Evolutionary conservation across 192 early-diverging fungal species (phyloP), one percentile per base, ranked within the genome.

Genomic region (Dispira parvispora): DNA sequence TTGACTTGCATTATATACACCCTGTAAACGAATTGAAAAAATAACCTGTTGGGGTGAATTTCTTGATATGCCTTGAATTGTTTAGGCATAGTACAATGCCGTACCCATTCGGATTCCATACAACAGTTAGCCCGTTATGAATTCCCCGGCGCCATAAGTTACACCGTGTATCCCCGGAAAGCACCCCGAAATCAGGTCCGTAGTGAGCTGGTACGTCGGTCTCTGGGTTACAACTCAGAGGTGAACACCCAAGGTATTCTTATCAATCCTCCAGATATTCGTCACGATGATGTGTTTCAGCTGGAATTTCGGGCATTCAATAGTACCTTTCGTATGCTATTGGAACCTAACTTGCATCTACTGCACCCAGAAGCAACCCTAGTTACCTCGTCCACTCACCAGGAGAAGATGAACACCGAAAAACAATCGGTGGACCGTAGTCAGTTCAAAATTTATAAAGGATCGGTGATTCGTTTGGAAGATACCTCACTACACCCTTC

Each of bases 271-370:
- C 55, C 55, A 10, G n/a, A 57, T 38, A 26, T 57, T 6, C 21
- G 16, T 8, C 42, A 64, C 2, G 71, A 82, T 62, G 86, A 80
- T 43, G 77, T 68, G 20, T 68, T 84, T 49, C 76, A 81, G 45
- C 45, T 86, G 3, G 64, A 75, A 28, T 71, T 88, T 45, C 68
- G 60, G 10, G 81, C 81, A 25, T 85, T 72, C 74, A 84, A 85
- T 66, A 74, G 73, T 25, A 84, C 85, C 1, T 85, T 85, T 57
- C 64, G 67, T 52, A 68, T 88, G 46, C 64, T 86, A 46, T 69
- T 88, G 25, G 77, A 81, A 64, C 84, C 83, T 27, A 88, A 88
- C 68, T 56, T 69, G 16, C 84, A 86, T 64, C 63, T 88, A 45
- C 66, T 88, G 52, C 84, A 88, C 65, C 80, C 84, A 0, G 66